Evolutionary conservation across 2,329 filamentous ascomycete genomes (phyloP).

Genomic region (Leptographium wingfieldii): DNA sequence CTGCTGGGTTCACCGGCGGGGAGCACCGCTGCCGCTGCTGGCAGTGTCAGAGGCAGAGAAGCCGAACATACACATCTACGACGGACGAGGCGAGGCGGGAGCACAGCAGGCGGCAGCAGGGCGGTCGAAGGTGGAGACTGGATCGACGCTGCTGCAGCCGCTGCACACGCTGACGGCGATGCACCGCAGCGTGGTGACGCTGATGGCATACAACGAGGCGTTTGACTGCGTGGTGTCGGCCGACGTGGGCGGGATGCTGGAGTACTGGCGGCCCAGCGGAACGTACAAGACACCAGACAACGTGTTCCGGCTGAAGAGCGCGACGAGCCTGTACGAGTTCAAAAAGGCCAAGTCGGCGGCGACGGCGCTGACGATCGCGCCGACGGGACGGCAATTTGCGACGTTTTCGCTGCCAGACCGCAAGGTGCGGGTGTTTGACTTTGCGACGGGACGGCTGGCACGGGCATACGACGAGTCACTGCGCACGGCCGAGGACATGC

Average conservation of each 20-base stretch:
- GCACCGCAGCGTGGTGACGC: conserved; percentile 68
- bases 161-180: conserved; percentile 66
- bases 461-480: conserved; percentile 94
- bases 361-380: conserved; percentile 71
- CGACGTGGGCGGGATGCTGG: conserved; percentile 84
- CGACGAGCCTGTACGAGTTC: conserved; percentile 91
- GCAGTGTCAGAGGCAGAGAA: conserved; percentile 69
- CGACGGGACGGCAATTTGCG: conserved; percentile 73
- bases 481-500: conserved; percentile 81
- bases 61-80: conserved; percentile 68
- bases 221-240: conserved; percentile 87
- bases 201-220: conserved; percentile 80
- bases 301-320: conserved; percentile 87
- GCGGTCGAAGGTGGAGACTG: background rate
- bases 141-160: conserved; percentile 29
- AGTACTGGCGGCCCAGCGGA: conserved; percentile 81
- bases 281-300: conserved; percentile 82
- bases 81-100: conserved; percentile 73
- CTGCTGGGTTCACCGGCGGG: conserved; percentile 84
- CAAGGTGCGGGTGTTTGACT: conserved; percentile 88
- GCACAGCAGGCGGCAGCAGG: background rate
- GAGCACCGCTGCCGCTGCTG: conserved; percentile 75
- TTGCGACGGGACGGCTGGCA: conserved; percentile 74
- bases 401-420: conserved; percentile 87
- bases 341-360: conserved; percentile 87